phyloP scores from a whole-genome alignment of 345 rosid genomes.

The Pelargonium nanum region DNA sequence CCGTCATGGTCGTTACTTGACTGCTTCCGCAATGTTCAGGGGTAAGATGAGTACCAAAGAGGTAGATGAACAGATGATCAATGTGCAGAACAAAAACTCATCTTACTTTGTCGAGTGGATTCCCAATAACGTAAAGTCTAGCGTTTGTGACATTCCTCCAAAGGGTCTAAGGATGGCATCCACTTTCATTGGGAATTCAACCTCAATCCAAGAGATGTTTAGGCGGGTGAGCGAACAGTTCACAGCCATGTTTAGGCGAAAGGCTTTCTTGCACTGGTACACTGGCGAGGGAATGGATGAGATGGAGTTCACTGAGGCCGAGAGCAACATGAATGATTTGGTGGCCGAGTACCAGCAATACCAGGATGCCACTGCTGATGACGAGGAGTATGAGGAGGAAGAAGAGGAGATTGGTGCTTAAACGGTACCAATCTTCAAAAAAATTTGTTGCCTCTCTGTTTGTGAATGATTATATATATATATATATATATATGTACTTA shows the following conservation, averaged over 20 bases:
- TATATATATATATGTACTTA: no score
- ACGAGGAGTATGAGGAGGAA: not conserved
- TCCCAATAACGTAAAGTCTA: slow-evolving; percentile 22
- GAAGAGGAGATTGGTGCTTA: not conserved
- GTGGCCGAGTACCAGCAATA: not conserved
- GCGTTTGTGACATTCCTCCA: slow-evolving; percentile 24
- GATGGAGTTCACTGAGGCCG: not conserved
- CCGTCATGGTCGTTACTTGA: slow-evolving; percentile 23
- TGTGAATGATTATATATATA: no score
- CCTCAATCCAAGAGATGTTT: not conserved
- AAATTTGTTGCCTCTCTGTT: no score
- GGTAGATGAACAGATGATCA: slow-evolving; percentile 25
- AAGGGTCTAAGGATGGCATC: slow-evolving; percentile 21
- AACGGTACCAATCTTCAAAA: no score
- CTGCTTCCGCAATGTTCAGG: slow-evolving; percentile 25
- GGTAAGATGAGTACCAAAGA: slow-evolving; percentile 26
- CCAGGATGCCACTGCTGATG: not conserved
- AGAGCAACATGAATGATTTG: not conserved
- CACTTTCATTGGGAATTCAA: slow-evolving; percentile 14
- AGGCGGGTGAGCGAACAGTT: not conserved
- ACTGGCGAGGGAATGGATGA: not conserved
- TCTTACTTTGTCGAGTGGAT: slow-evolving; percentile 25
- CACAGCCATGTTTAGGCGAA: not conserved
- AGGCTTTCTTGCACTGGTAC: not conserved
- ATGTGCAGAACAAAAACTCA: slow-evolving; percentile 23